Base-by-base conservation (phyloP, 2,329 filamentous ascomycete species). In the Nemania diffusa region DNA sequence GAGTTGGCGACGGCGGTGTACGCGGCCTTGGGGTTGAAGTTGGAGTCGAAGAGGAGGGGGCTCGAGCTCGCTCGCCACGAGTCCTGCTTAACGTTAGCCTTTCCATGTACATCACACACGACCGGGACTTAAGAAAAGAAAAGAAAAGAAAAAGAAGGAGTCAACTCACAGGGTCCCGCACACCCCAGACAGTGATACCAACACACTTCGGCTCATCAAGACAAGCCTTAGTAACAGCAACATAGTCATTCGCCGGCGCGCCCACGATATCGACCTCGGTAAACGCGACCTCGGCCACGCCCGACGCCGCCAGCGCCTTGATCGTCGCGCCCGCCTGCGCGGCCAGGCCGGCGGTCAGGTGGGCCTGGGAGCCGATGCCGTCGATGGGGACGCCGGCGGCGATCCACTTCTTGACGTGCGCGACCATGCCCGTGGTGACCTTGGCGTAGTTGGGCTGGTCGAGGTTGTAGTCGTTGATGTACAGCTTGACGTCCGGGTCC, bases 401-500 rank as follows among this genome's bases (percentile, higher is more conserved):
- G 57, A 88, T 73, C 89, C 89, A 91, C 75, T 88, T 85, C 74
- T 86, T 85, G 71, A 93, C 90, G 73, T 87, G 80, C 44, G 73
- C 74, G 13, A 84, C 80, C 79, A 89, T 84, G 53, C 83, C 83
- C 24, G 73, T 80, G 40, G 82, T 81, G 62, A 81, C 55, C 82
- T 93, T 93, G 69, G 84, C 81, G 73, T 85, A 84, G 71, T 73
- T 83, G 20, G 89, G 84, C 50, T 78, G 82, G 79, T 91, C 90
- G 59, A 91, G 84, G 81, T 91, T 91, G 79, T 85, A 88, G 77
- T 93, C 91, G 79, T 93, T 94, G 80, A 93, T 91, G 82, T 92
- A 94, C 44, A 93, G 83, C 79, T 90, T 90, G 2, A 88, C 90
- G 63, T 79, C 73, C 2, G 91, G 89, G 76, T 93, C 91, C 15